phyloP scores from a whole-genome alignment of 441 rosid species.

The Arabidopsis lyrata region DNA sequence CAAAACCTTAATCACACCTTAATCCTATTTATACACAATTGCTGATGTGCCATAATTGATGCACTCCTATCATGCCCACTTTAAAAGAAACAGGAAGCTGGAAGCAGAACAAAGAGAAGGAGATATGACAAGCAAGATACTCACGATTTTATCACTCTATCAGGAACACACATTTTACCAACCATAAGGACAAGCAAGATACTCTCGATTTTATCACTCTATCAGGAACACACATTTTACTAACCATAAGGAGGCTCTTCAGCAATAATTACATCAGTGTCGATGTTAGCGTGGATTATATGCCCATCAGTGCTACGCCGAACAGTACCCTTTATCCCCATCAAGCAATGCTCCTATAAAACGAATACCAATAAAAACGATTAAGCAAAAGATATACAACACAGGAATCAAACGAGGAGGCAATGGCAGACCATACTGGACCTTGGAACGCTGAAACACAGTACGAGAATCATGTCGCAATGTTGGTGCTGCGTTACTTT shows the following conservation, averaged over 20 bases:
- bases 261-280: conserved; percentile 97
- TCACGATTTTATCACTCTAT: not conserved
- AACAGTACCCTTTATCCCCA: conserved; percentile 99
- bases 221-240: conserved; percentile 43
- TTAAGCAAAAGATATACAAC: conserved; percentile 23
- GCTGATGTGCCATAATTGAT: conserved; percentile 1
- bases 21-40: not conserved
- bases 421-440: conserved; percentile 47
- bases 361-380: conserved; percentile 31
- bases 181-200: conserved; percentile 19
- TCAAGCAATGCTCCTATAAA: conserved; percentile 95
- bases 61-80: conserved; percentile 3
- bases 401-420: not conserved
- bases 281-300: conserved; percentile 98
- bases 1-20: no score
- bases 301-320: conserved; percentile 99
- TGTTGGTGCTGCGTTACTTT: conserved; percentile 87
- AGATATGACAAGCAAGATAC: conserved; percentile 8
- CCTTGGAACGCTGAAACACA: conserved; percentile 98
- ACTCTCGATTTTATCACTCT: not conserved
- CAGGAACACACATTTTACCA: no score
- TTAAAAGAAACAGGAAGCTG: conserved; percentile 1
- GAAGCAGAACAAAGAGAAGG: conserved; percentile 1
- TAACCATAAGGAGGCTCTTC: conserved; percentile 98
- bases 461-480: conserved; percentile 96